Conservation (phyloP, 208 protist species). For the Acanthamoeba lenticulata region DNA sequence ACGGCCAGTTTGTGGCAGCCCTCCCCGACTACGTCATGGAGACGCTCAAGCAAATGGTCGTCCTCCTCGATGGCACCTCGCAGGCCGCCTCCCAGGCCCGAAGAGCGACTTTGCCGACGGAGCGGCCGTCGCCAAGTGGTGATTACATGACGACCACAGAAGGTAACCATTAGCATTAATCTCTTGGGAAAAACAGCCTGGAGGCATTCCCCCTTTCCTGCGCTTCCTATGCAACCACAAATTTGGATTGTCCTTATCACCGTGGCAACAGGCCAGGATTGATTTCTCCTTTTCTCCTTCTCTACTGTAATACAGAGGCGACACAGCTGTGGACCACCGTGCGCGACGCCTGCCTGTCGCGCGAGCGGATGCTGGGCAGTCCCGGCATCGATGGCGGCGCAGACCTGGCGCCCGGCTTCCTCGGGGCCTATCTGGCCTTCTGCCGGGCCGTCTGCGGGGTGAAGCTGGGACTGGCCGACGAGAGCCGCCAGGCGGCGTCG, state of each 20-base stretch:
- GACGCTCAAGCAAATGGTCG: neutral
- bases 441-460: neutral
- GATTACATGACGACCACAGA: too few relatives aligned
- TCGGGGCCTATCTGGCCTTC: neutral
- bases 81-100: neutral
- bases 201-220: too few relatives aligned
- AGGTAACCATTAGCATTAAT: too few relatives aligned
- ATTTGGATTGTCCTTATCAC: too few relatives aligned
- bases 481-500: neutral
- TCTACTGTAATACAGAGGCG: too few relatives aligned
- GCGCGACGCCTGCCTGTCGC: neutral
- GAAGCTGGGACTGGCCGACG: neutral
- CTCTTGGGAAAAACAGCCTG: too few relatives aligned
- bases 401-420: neutral
- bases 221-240: too few relatives aligned
- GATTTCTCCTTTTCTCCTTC: too few relatives aligned
- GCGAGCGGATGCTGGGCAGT: neutral
- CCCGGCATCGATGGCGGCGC: neutral
- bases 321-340: too few relatives aligned
- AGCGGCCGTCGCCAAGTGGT: too few relatives aligned
- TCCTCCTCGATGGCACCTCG: neutral
- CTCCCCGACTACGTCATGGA: neutral
- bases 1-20: neutral
- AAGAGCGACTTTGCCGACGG: too few relatives aligned
- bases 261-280: too few relatives aligned